These are phyloP conservation scores for Epichloe bromicola DNA, from an alignment of 2,329 filamentous ascomycete species.

Conservation along the genomic window DNA sequence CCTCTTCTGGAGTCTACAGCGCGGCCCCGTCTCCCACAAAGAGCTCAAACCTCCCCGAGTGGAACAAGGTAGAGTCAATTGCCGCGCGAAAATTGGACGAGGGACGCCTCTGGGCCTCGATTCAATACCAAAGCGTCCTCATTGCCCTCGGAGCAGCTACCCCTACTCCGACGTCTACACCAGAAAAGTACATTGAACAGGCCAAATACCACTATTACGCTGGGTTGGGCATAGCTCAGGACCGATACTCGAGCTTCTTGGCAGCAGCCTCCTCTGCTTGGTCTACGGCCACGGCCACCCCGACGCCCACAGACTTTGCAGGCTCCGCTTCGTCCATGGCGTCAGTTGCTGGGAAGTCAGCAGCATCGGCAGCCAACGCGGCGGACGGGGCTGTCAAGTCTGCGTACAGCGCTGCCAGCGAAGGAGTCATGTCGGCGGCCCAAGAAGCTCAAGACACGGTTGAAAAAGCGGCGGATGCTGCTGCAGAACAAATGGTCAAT, in stretches of 20 bases:
- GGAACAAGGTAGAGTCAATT: slow-evolving; percentile 44
- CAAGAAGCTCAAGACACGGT: slow-evolving; percentile 26
- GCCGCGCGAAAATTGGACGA: slow-evolving; percentile 58
- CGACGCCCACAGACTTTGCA: slow-evolving; percentile 41
- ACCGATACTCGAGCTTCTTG: slow-evolving; percentile 64
- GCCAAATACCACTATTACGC: slow-evolving; percentile 61
- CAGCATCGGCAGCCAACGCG: slow-evolving; percentile 30
- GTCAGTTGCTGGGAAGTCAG: slow-evolving; percentile 35
- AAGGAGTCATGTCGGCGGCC: slow-evolving; percentile 27
- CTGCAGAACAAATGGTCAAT: slow-evolving; percentile 23
- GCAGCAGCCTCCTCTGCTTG: slow-evolving; percentile 58
- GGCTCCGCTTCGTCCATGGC: slow-evolving; percentile 36
- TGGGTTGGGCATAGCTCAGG: slow-evolving; percentile 65
- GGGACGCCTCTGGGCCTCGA: slow-evolving; percentile 56
- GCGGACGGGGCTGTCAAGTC: slow-evolving; percentile 40
- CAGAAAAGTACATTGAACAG: slow-evolving; percentile 46
- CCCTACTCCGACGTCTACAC: slow-evolving; percentile 31
- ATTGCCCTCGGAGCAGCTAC: slow-evolving; percentile 50
- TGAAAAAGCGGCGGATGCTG: slow-evolving; percentile 31
- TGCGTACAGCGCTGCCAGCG: slow-evolving; percentile 29
- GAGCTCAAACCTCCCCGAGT: slow-evolving; percentile 28
- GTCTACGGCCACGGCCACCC: slow-evolving; percentile 44
- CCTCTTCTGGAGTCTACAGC: slow-evolving; percentile 36
- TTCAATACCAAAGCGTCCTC: slow-evolving; percentile 58
- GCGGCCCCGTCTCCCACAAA: slow-evolving; percentile 31